phyloP scores from a whole-genome alignment of 1,284 basidiomycete genomes.

The Melanopsichium pennsylvanicum region DNA sequence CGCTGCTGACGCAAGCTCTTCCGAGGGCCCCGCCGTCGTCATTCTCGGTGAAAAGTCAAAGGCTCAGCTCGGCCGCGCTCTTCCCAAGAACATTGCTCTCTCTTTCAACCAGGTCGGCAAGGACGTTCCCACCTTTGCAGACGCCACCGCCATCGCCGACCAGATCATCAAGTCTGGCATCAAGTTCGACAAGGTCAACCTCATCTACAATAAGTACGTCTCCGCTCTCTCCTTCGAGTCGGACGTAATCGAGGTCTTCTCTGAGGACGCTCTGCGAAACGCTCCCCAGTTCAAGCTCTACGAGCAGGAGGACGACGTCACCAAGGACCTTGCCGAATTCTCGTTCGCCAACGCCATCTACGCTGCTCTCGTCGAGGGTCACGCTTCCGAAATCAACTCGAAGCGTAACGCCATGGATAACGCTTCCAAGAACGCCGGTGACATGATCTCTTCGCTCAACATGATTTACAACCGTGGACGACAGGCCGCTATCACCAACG shows the following conservation, averaged over 20 bases:
- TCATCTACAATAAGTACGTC: slow-evolving; percentile 95
- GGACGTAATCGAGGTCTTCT: slow-evolving; percentile 74
- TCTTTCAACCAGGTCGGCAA: slow-evolving; percentile 98
- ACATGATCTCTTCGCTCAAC: slow-evolving; percentile 65
- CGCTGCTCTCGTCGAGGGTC: slow-evolving; percentile 90
- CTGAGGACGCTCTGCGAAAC: slow-evolving; percentile 69
- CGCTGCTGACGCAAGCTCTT: slow-evolving; percentile 67
- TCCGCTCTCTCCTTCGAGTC: slow-evolving; percentile 93
- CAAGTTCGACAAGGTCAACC: slow-evolving; percentile 83
- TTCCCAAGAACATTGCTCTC: slow-evolving; percentile 77
- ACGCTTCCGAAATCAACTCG: slow-evolving; percentile 88
- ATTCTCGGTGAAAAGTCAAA: slow-evolving; percentile 98
- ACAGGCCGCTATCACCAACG: slow-evolving; percentile 96
- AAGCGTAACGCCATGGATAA: slow-evolving; percentile 98
- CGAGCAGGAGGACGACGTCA: slow-evolving; percentile 73
- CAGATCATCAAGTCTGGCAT: slow-evolving; percentile 85
- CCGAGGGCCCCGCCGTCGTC: slow-evolving; percentile 55
- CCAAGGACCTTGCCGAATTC: slow-evolving; percentile 94
- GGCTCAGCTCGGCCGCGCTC: slow-evolving; percentile 79
- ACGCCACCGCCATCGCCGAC: slow-evolving; percentile 92
- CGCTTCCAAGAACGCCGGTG: slow-evolving; percentile 91
- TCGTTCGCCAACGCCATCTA: slow-evolving; percentile 95
- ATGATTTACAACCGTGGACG: slow-evolving; percentile 89
- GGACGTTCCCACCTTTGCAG: slow-evolving; percentile 95
- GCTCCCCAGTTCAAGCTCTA: slow-evolving; percentile 68